Base-by-base conservation (phyloP, 208 protist species). In the Leishmania tarentolae region DNA sequence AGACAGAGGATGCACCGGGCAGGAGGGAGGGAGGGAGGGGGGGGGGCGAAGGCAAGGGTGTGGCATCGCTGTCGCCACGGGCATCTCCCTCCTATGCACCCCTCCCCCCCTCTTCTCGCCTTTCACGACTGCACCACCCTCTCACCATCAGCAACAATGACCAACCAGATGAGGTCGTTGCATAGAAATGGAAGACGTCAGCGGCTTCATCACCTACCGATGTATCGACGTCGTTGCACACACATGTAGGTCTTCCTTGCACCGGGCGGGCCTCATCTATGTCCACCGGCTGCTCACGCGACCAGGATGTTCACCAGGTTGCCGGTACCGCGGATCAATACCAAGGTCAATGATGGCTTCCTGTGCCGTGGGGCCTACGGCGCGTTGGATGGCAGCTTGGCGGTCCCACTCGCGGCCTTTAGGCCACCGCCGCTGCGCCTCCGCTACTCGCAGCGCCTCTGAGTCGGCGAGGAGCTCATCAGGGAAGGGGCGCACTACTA, bases 361-460 rank as follows among this genome's bases (percentile, higher is more conserved):
- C 88, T 96, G 93, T 56, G 77, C 86, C 8, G 90, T 94, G 15
- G 83, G 24, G 35, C 93, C 93, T 5, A 93, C 83, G 15, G 84
- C 88, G 24, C 74, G 37, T 5, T 84, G 87, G 73, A 96, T 87
- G 19, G 93, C 93, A n/a, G 88, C 75, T 78, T 96, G 93, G 7
- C 93, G 90, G 82, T 96, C 91, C 91, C 93, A 95, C 80, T 96
- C 93, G 1, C 93, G 83, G 6, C 91, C 91, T 59, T 88, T 91
- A 1, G 89, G 84, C 75, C 88, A 85, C 28, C 82, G 80, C 15
- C 90, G 90, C 53, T 50, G 24, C 21, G 53, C 75, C 82, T 72
- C 68, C 0, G 63, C 73, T 40, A 65, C 37, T 9, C 76, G 83
- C 57, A 75, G 46, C 19, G 66, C 74, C 76, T 75, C 76, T 46